phyloP scores from a whole-genome alignment of 1,284 basidiomycete species.

The Pulchroboletus neoregius region DNA sequence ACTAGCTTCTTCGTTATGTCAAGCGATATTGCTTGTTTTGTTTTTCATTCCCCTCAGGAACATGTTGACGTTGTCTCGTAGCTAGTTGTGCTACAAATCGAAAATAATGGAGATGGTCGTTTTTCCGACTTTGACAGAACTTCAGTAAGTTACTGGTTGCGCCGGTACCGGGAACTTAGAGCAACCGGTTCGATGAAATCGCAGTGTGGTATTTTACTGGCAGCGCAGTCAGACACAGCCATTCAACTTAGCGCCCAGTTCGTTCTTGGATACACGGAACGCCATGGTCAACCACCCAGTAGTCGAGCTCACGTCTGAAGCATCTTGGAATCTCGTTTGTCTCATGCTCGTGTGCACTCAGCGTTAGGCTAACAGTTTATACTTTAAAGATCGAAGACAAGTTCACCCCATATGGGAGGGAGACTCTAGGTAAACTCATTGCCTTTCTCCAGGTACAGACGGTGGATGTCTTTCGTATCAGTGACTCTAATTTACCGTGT shows the following conservation, averaged over 20 bases:
- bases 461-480: background rate
- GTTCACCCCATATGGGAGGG: constrained; percentile 85
- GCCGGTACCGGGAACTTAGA: constrained; percentile 4
- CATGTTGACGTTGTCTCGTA: constrained; percentile 10
- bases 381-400: constrained; percentile 85
- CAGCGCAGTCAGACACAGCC: too few species aligned
- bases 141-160: too few species aligned
- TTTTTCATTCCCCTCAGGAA: background rate
- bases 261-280: background rate
- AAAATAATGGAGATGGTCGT: constrained; percentile 11
- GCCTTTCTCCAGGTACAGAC: constrained; percentile 75
- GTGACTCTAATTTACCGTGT: constrained; percentile 9
- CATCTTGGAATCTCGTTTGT: constrained; percentile 78
- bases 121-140: background rate
- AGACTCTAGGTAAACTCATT: constrained; percentile 80
- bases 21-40: constrained; percentile 4
- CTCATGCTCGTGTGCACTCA: constrained; percentile 1
- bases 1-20: constrained; percentile 11
- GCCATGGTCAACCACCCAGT: constrained; percentile 53
- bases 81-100: constrained; percentile 9
- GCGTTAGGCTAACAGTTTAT: constrained; percentile 5
- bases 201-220: too few species aligned
- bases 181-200: too few species aligned
- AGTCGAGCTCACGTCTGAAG: constrained; percentile 68
- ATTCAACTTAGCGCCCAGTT: background rate